Evolutionary conservation across 2,329 filamentous ascomycete genomes (phyloP).

Genomic region (Colletotrichum nymphaeae): DNA sequence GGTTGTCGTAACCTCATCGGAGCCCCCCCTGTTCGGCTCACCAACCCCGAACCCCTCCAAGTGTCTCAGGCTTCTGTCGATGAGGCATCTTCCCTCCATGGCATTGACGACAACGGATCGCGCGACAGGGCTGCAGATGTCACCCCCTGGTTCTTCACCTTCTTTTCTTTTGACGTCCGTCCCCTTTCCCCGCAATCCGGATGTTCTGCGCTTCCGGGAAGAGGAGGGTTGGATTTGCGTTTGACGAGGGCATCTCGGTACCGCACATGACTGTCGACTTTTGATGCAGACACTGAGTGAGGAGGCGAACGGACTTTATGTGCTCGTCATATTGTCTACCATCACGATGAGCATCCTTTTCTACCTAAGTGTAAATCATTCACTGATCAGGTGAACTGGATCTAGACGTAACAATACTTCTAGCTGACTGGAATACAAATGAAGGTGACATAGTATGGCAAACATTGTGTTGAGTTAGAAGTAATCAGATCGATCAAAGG

Average conservation of each 20-base stretch:
- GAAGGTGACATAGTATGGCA: too few relatives aligned
- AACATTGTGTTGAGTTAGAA: not conserved
- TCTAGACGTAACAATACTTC: too few relatives aligned
- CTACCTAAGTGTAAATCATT: too few relatives aligned
- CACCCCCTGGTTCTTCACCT: not conserved
- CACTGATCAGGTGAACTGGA: too few relatives aligned
- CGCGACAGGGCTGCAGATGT: not conserved
- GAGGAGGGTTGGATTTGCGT: slow-evolving; percentile 16
- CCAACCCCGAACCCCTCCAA: slow-evolving; percentile 6
- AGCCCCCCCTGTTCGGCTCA: slow-evolving; percentile 16
- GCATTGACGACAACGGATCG: slow-evolving; percentile 12
- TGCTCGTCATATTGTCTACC: too few relatives aligned
- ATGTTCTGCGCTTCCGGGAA: not conserved
- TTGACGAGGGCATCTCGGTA: slow-evolving; percentile 17
- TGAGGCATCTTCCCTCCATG: slow-evolving; percentile 16
- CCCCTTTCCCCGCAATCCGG: not conserved
- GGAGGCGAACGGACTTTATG: not conserved
- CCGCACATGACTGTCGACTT: not conserved
- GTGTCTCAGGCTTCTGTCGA: slow-evolving; percentile 27
- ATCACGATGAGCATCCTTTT: too few relatives aligned
- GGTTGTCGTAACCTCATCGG: not conserved
- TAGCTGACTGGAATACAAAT: too few relatives aligned
- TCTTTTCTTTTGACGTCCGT: not conserved
- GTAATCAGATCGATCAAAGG: too few relatives aligned
- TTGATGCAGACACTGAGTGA: not conserved